A percentile compares a stretch with the other conserved stretches of the same genome.
phyloP scores from a whole-genome alignment of 208 protist species.

The Porcisia hertigi region DNA sequence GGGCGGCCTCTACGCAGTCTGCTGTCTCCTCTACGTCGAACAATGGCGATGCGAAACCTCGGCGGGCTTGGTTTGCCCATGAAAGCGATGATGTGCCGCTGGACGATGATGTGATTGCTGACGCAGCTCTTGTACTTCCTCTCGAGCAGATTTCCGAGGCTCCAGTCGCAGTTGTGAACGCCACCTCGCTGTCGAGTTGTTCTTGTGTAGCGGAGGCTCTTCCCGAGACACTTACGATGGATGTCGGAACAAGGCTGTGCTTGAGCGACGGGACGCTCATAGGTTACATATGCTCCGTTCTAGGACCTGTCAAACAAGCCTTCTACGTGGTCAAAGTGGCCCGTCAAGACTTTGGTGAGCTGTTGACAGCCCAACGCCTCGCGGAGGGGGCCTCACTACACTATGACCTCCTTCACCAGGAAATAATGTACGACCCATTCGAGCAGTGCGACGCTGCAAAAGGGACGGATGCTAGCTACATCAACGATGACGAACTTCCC shows the following conservation, averaged over 20 bases:
- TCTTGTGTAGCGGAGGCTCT: conserved; percentile 55
- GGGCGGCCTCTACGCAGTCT: conserved; percentile 22
- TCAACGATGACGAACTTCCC: conserved; percentile 90
- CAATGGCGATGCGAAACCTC: background rate
- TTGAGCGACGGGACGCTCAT: conserved; percentile 55
- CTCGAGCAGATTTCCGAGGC: conserved; percentile 61
- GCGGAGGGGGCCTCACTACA: conserved; percentile 39
- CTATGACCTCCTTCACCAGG: conserved; percentile 56
- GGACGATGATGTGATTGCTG: conserved; percentile 10
- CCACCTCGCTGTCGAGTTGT: conserved; percentile 24
- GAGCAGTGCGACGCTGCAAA: conserved; percentile 57
- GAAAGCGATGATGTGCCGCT: conserved; percentile 29
- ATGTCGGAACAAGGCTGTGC: conserved; percentile 70
- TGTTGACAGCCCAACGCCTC: conserved; percentile 6
- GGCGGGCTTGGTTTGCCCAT: conserved; percentile 3
- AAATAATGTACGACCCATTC: conserved; percentile 56
- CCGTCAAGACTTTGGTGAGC: conserved; percentile 24
- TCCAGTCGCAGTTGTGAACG: conserved; percentile 40
- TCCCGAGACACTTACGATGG: conserved; percentile 47
- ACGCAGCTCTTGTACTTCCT: conserved; percentile 29
- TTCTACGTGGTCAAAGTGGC: conserved; percentile 52
- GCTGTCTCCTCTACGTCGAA: conserved; percentile 14
- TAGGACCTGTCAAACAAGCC: conserved; percentile 63
- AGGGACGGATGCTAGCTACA: conserved; percentile 87
- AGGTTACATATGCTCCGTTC: conserved; percentile 52